phyloP scores from a whole-genome alignment of 2,329 filamentous ascomycete species.

The Magnaporthiopsis incrustans region DNA sequence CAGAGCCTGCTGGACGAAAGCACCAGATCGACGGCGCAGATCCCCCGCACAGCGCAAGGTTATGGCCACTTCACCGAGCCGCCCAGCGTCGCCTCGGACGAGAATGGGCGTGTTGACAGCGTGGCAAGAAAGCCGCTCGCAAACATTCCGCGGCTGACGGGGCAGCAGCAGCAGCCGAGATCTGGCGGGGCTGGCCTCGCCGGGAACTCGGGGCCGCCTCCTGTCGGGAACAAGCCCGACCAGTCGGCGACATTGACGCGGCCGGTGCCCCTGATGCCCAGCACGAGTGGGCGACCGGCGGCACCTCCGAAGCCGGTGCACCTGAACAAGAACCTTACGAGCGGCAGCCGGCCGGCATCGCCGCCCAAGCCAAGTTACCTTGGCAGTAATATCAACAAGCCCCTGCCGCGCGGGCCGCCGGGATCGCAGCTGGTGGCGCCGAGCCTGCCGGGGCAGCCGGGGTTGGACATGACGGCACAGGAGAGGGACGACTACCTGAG shows the following conservation, averaged over 20 bases:
- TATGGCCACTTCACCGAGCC: conserved; percentile 78
- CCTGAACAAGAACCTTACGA: conserved; percentile 46
- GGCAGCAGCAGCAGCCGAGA: conserved; percentile 16
- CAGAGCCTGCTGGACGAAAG: conserved; percentile 78
- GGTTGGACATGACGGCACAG: conserved; percentile 45
- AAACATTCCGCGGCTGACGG: background rate
- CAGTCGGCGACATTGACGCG: conserved; percentile 18
- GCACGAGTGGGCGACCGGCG: conserved; percentile 30
- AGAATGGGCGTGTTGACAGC: conserved; percentile 13
- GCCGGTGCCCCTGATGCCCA: conserved; percentile 8
- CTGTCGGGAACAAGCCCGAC: conserved; percentile 5
- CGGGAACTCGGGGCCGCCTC: conserved; percentile 9
- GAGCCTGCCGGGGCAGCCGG: conserved; percentile 39
- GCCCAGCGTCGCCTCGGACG: conserved; percentile 12
- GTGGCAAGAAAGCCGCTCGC: conserved; percentile 41
- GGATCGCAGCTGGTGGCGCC: conserved; percentile 30
- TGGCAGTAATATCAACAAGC: conserved; percentile 15
- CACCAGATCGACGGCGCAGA: conserved; percentile 41
- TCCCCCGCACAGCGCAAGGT: conserved; percentile 70
- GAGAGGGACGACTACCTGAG: conserved; percentile 58
- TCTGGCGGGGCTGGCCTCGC: background rate
- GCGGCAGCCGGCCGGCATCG: conserved; percentile 30
- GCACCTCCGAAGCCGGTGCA: conserved; percentile 56
- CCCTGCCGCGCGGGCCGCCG: conserved; percentile 10
- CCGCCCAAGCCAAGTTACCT: conserved; percentile 30